Conservation (phyloP, 805 yeast genomes). For the Sungouiella blattae region DNA sequence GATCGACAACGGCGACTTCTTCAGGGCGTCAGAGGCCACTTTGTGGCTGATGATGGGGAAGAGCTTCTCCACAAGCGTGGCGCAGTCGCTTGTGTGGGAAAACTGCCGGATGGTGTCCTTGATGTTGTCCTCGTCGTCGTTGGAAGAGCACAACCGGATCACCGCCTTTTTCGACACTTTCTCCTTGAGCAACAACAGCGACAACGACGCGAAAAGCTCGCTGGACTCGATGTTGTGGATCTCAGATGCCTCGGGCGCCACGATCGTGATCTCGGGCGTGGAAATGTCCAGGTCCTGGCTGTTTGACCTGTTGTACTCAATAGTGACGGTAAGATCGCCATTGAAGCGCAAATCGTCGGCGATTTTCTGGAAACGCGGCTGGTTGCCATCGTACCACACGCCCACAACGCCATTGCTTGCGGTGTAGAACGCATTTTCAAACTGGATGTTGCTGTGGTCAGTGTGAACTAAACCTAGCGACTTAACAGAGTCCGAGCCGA, state of each 20-base stretch:
- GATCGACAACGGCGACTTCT: slow-evolving; percentile 28
- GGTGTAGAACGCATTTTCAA: slow-evolving; percentile 29
- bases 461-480: slow-evolving; percentile 16
- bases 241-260: slow-evolving; percentile 18
- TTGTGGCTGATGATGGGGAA: slow-evolving; percentile 26
- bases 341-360: slow-evolving; percentile 9
- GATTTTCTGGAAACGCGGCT: slow-evolving; percentile 22
- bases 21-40: slow-evolving; percentile 28
- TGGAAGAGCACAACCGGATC: slow-evolving; percentile 24
- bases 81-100: slow-evolving; percentile 30
- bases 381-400: slow-evolving; percentile 35
- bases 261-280: slow-evolving; percentile 12
- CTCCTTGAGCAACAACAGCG: slow-evolving; percentile 9
- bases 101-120: slow-evolving; percentile 33
- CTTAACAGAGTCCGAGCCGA: slow-evolving; percentile 10
- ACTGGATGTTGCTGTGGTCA: slow-evolving; percentile 10
- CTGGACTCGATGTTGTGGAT: slow-evolving; percentile 22
- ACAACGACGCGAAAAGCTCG: slow-evolving; percentile 18
- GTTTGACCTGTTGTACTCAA: slow-evolving; percentile 25
- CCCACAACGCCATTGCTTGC: slow-evolving; percentile 31
- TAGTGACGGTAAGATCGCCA: slow-evolving; percentile 12
- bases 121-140: slow-evolving; percentile 28
- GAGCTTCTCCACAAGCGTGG: slow-evolving; percentile 17
- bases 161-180: slow-evolving; percentile 12
- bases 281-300: slow-evolving; percentile 10